Percentiles rank a stretch among this genome's conserved stretches.
Conservation (phyloP, 2,329 filamentous ascomycete genomes). For the Fonsecaea erecta region DNA sequence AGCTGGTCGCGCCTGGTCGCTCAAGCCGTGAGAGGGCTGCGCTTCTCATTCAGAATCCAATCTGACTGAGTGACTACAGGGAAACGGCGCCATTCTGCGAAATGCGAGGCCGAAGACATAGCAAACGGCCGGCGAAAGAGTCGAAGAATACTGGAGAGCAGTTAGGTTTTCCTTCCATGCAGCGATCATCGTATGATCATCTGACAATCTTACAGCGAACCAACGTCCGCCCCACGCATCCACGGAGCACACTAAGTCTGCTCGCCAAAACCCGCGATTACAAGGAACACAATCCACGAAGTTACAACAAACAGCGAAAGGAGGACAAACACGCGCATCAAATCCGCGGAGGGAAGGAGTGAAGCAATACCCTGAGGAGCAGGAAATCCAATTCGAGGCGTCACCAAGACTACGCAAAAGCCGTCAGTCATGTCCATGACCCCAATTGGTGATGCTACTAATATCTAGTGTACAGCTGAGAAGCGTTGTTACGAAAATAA, state of each 20-base stretch:
- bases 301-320: conserved; percentile 9
- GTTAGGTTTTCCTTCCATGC: conserved; percentile 18
- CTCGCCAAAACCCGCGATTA: conserved; percentile 11
- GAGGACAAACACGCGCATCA: no score
- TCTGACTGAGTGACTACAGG: conserved; percentile 8
- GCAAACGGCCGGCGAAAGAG: conserved; percentile 16
- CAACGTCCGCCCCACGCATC: conserved; percentile 6
- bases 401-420: conserved; percentile 6
- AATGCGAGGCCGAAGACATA: conserved; percentile 11
- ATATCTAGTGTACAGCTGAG: conserved; percentile 13
- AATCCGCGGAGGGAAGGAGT: no score
- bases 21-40: conserved; percentile 4
- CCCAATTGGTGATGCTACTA: conserved; percentile 3
- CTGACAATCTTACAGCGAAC: conserved; percentile 6
- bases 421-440: conserved; percentile 7
- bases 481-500: not conserved
- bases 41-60: not conserved
- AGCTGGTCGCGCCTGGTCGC: not conserved
- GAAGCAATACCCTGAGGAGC: no score
- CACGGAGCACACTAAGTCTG: not conserved
- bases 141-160: conserved; percentile 17
- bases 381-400: no score
- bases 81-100: conserved; percentile 1
- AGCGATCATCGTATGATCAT: not conserved
- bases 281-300: conserved; percentile 18